These are phyloP conservation scores for Phascolomyces articulosus DNA, from an alignment of 371 early-diverging fungal genomes.

Conservation along the genomic window DNA sequence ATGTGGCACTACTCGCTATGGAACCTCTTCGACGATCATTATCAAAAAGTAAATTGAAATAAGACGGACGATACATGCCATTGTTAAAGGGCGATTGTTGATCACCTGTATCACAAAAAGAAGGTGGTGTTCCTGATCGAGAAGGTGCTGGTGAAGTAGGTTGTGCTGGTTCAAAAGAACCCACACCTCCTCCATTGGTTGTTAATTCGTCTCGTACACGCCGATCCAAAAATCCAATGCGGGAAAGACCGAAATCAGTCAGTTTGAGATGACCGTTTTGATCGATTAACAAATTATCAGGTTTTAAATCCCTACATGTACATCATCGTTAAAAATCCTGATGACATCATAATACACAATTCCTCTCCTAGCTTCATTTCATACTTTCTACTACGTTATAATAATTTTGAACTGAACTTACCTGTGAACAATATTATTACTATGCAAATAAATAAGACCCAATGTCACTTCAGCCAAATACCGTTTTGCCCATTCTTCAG, in stretches of 20 bases:
- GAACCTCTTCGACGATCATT: slow-evolving; percentile 37
- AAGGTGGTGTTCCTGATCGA: slow-evolving; percentile 44
- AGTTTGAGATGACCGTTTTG: slow-evolving; percentile 91
- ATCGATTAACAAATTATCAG: slow-evolving; percentile 91
- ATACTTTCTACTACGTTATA: too few relatives aligned
- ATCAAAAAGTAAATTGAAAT: slow-evolving; percentile 26
- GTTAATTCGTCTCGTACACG: slow-evolving; percentile 67
- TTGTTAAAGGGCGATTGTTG: slow-evolving; percentile 14
- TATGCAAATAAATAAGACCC: slow-evolving; percentile 92
- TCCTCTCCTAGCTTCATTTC: too few relatives aligned
- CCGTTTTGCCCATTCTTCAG: slow-evolving; percentile 91
- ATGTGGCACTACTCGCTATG: slow-evolving; percentile 23
- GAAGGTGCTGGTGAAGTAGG: slow-evolving; percentile 49
- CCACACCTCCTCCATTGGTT: slow-evolving; percentile 8
- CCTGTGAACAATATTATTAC: slow-evolving; percentile 83
- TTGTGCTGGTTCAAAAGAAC: slow-evolving; percentile 21
- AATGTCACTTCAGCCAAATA: slow-evolving; percentile 95
- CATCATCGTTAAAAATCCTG: too few relatives aligned
- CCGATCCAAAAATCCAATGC: slow-evolving; percentile 84
- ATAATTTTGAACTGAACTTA: too few relatives aligned
- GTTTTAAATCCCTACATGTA: slow-evolving; percentile 80
- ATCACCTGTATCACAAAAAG: slow-evolving; percentile 48
- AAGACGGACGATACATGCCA: slow-evolving; percentile 34
- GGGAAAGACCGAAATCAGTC: slow-evolving; percentile 94
- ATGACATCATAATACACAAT: too few relatives aligned